Percentiles rank a stretch among this genome's conserved stretches.
These are phyloP conservation scores for Grammothele lineata DNA, from an alignment of 768 basidiomycete species.

Conservation along the genomic window DNA sequence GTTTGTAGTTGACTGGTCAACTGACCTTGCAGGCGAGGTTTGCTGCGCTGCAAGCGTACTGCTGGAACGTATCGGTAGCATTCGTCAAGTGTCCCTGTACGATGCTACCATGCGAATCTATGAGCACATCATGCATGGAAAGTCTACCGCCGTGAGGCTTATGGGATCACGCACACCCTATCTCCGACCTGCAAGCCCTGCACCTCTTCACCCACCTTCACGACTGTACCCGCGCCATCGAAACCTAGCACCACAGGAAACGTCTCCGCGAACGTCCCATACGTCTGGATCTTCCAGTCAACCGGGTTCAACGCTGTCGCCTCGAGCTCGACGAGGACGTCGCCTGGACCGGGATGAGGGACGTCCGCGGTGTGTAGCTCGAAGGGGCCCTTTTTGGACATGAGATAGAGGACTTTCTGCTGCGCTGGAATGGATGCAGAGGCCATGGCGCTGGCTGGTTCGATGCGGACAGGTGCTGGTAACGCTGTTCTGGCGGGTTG, in stretches of 20 bases:
- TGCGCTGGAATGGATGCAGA: background rate
- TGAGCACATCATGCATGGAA: background rate
- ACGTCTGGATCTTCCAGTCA: slow-evolving; percentile 33
- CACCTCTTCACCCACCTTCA: slow-evolving; percentile 35
- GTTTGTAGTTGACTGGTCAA: background rate
- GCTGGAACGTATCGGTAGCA: slow-evolving; percentile 1
- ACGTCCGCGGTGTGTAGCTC: slow-evolving; percentile 1
- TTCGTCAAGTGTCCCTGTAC: background rate
- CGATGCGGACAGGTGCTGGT: too few relatives aligned
- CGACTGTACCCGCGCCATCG: slow-evolving; percentile 34
- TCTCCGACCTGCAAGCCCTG: slow-evolving; percentile 34
- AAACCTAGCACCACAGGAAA: slow-evolving; percentile 26
- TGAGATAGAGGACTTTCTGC: slow-evolving; percentile 18
- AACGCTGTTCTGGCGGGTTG: background rate
- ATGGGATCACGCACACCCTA: slow-evolving; percentile 28
- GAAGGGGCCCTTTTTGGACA: slow-evolving; percentile 2
- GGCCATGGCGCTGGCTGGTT: too few relatives aligned
- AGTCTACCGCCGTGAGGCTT: background rate
- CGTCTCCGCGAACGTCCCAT: slow-evolving; percentile 24
- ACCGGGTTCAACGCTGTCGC: slow-evolving; percentile 29
- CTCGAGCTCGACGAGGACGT: slow-evolving; percentile 25
- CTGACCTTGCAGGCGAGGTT: slow-evolving; percentile 9
- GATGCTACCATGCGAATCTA: background rate
- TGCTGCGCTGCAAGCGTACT: slow-evolving; percentile 1
- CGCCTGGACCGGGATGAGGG: slow-evolving; percentile 17